Percentiles rank a stretch among this genome's conserved stretches.
Conservation (phyloP, 1,139 yeast genomes). For the Spencermartinsiella ligniputridi region DNA sequence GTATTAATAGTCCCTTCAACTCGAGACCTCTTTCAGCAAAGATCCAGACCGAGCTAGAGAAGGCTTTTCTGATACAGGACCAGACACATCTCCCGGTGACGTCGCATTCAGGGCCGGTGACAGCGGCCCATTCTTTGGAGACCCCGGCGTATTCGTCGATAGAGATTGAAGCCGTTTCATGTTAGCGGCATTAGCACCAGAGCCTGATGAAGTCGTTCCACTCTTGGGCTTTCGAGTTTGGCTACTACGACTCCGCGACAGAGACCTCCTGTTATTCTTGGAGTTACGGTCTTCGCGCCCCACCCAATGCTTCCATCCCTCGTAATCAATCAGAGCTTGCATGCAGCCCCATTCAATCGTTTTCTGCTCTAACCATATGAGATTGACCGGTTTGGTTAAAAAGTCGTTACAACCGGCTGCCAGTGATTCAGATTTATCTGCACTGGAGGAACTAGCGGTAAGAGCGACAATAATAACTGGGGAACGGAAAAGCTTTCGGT, state of each 20-base stretch:
- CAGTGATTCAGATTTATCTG: constrained; percentile 84
- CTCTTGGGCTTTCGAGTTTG: constrained; percentile 1
- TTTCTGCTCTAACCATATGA: constrained; percentile 90
- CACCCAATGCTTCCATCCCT: constrained; percentile 93
- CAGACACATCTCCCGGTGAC: too few species aligned
- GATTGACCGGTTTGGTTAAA: constrained; percentile 92
- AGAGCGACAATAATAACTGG: constrained; percentile 96
- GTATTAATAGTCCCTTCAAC: background rate
- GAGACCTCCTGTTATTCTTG: constrained; percentile 1
- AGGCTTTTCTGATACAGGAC: background rate
- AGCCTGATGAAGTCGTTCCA: background rate
- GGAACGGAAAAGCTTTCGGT: constrained; percentile 61
- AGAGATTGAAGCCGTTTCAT: background rate
- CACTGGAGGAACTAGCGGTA: constrained; percentile 86
- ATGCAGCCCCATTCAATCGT: constrained; percentile 90
- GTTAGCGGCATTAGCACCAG: too few species aligned
- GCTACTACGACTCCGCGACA: constrained; percentile 2
- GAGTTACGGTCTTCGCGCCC: constrained; percentile 21
- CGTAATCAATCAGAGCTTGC: constrained; percentile 96
- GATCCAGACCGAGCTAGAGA: background rate
- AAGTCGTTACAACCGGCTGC: constrained; percentile 98
- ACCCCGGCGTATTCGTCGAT: background rate
- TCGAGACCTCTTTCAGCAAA: background rate
- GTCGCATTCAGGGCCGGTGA: too few species aligned
- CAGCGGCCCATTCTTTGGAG: too few species aligned